Base-by-base conservation (phyloP, 2,329 filamentous ascomycete genomes). In the Aspergillus sergii region DNA sequence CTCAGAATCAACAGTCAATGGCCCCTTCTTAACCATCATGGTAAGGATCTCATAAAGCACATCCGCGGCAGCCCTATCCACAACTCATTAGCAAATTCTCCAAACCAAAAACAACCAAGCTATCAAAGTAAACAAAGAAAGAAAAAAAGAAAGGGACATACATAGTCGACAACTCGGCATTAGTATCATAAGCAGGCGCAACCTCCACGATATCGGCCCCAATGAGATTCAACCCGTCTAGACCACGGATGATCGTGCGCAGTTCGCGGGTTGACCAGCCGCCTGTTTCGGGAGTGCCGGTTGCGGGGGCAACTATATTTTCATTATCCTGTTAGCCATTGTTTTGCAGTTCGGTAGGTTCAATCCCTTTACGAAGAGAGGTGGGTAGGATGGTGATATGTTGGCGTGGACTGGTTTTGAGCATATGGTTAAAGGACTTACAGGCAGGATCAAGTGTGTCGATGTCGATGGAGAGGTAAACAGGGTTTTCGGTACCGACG, bases 1-100 rank as follows among this genome's bases (percentile, higher is more conserved):
- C 0, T 21, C 48, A 6, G 59, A 28, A n/a, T 41, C 16, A 36
- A 72, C 50, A 9, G 66, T 70, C 66, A 92, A 79, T 0, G 90
- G 89, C 0, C 91, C 91, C 70, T 88, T 89, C 84, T 93, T 92
- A 19, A 93, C 90, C 91, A 93, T 94, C 64, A 94, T 84, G 14
- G 87, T 91, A 86, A 93, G 91, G 55, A 94, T 86, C 77, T 94
- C 91, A 72, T 90, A 94, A 23, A 94, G 78, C 0, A 86, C 86
- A 76, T 93, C 85, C 16, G 79, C 79, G 6, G 79, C 79, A 46
- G 79, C 80, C 74, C 74, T 76, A 50, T 7, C 12, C 30, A 36
- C 39, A 16, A 60, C 2, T 10, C 11, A 39, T 14, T 32, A 51
- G 43, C 28, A 57, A 41, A 46, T 4, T 39, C 6, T 39, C 36